Base-by-base conservation (phyloP, 2,329 filamentous ascomycete species). In the Paraconiothyrium sp. region DNA sequence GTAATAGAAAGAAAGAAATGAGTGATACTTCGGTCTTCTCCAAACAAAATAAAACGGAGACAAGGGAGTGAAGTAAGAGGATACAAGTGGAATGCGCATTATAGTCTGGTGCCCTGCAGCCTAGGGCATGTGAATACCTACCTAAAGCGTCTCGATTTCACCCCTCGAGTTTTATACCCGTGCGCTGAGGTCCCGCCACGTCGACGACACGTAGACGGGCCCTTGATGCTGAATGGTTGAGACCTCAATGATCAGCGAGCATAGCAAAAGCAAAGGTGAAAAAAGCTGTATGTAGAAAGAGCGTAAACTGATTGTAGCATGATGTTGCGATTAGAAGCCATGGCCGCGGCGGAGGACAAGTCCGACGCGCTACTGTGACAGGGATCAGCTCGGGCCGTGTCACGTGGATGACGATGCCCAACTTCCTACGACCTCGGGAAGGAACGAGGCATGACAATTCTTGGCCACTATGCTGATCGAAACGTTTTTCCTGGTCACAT, bases 121-220 rank as follows among this genome's bases (percentile, higher is more conserved):
- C 54, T 50, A 4, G 34, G 46, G 34, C 47, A 44, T 32, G 37
- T 32, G 37, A 44, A 56, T 49, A 49, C 58, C 44, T 60, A 56
- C 50, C 58, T 34, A 34, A 39, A 50, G 2, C 34, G 44, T 52
- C 44, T 55, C 41, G n/a, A 54, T 16, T 44, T 48, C 46, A 41
- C 50, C 41, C 41, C 37, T 57, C 46, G 47, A 34, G 4, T 24
- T 55, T 46, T 37, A 46, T 48, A 24, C 56, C 52, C 44, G 58
- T 52, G 60, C 59, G 50, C 57, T 51, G 55, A 54, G 62, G 57
- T 35, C 62, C 62, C 60, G 60, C 63, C 63, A 65, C 63, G 60
- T 63, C 54, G 51, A 54, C 49, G 24, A 30, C 54, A 47, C 54
- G 50, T 49, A 47, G 60, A 54, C 62, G 61, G 61, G 61, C 48